Conservation (phyloP, 352 stramenopile species). For the Pythium oligandrum region DNA sequence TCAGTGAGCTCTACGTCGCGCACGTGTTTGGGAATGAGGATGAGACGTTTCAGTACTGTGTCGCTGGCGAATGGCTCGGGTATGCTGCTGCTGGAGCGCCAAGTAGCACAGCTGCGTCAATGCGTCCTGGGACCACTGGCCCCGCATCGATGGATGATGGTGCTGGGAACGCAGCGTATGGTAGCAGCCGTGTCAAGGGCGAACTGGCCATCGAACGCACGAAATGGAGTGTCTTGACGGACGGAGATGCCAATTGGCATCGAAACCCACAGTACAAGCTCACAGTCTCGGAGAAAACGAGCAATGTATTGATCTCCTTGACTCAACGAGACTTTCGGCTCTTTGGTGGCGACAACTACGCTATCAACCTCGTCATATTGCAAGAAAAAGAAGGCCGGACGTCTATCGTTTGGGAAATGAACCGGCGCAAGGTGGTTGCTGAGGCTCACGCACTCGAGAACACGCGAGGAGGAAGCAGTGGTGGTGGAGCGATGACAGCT, state of each 20-base stretch:
- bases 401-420: conserved; percentile 73
- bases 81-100: conserved; percentile 30
- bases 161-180: background rate
- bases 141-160: conserved; percentile 1
- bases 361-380: conserved; percentile 85
- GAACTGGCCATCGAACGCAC: conserved; percentile 49
- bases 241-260: conserved; percentile 87
- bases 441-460: conserved; percentile 63
- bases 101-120: background rate
- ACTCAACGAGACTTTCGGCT: conserved; percentile 81
- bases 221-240: conserved; percentile 56
- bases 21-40: conserved; percentile 27
- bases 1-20: conserved; percentile 67
- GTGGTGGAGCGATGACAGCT: too few relatives aligned
- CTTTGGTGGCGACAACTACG: conserved; percentile 80
- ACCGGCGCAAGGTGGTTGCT: conserved; percentile 48
- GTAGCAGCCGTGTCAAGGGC: conserved; percentile 11
- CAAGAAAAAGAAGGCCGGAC: conserved; percentile 53
- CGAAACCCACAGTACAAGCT: conserved; percentile 90
- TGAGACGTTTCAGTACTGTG: conserved; percentile 50
- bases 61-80: conserved; percentile 43
- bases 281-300: conserved; percentile 28
- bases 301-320: conserved; percentile 68
- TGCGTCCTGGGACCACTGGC: conserved; percentile 1
- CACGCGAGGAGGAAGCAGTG: background rate